Evolutionary conservation across 345 rosid species (phyloP), one percentile per base, ranked within the genome.

Genomic region (Melastoma malabathricum): DNA sequence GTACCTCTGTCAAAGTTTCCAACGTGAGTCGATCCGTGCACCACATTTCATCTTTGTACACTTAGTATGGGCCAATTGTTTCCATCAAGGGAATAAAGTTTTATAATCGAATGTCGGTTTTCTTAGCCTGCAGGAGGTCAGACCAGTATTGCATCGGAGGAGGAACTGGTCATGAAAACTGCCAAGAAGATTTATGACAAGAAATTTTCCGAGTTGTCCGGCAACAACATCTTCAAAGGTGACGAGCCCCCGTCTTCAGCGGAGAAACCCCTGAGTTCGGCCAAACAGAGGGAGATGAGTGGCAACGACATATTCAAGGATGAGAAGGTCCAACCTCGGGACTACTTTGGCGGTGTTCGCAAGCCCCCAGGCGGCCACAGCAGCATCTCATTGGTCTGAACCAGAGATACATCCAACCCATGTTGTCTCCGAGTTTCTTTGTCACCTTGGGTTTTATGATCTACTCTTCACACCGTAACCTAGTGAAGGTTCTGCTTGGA

Each of bases 281-380:
- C 98, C 16, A 90, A 90, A 59, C 62, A 78, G 44, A 73, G 65
- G 55, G 98, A 90, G 77, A 90, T 86, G 58, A 83, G 89, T 2
- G 89, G 96, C 39, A 86, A 62, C 57, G 69, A 86, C 64, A 90
- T 90, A 56, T 90, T 90, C 54, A 80, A 92, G 0, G 98, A 90
- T 56, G 98, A 84, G 51, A 90, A 90, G 81, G 84, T 45, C 6
- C 89, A 86, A 70, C 70, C 83, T 38, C 73, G 94, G 57, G 98
- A 90, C 77, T 86, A 76, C 75, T 62, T 86, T 20, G 96, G 98
- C 2, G 98, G 98, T 0, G 87, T 90, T 13, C 98, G 98, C 64
- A 90, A 86, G 70, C 98, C 98, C 18, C 98, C 98, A 1, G 98
- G 98, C 0, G 98, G 98, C 0, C 94, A 90, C 70, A 82, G 94